phyloP scores from a whole-genome alignment of 73 alveolate genomes.

The Durusdinium trenchii region DNA sequence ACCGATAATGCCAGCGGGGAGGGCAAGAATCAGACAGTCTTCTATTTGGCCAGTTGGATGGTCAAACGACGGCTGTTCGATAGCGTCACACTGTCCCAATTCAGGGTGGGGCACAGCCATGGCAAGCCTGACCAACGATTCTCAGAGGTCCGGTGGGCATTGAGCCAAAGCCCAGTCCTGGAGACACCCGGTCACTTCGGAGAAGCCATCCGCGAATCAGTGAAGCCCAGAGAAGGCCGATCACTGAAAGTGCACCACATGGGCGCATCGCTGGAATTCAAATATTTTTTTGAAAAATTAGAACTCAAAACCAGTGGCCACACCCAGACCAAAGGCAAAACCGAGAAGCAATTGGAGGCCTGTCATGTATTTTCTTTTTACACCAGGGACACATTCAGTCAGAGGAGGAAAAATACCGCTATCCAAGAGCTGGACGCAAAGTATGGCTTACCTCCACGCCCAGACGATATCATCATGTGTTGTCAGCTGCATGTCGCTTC shows the following conservation, averaged over 20 bases:
- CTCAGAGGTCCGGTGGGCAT: background rate
- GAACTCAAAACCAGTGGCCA: background rate
- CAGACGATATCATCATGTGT: background rate
- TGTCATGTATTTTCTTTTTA: background rate
- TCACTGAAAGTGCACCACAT: background rate
- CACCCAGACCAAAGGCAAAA: conserved; percentile 18
- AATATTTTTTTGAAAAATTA: background rate
- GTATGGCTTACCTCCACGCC: background rate
- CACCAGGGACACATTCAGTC: background rate
- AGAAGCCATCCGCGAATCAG: background rate
- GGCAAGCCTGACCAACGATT: conserved; percentile 41
- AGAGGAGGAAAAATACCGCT: background rate
- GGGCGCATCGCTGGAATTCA: background rate
- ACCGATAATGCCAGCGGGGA: conserved; percentile 12
- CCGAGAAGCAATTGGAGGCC: background rate
- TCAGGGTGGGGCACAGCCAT: conserved; percentile 9
- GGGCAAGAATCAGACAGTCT: background rate
- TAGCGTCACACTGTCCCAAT: background rate
- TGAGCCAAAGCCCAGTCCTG: background rate
- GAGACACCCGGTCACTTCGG: background rate
- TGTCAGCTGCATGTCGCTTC: background rate
- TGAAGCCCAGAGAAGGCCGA: background rate
- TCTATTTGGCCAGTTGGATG: background rate
- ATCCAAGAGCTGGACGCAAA: background rate
- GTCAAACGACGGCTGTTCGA: background rate